These are phyloP conservation scores for Backusella macrospora DNA, from an alignment of 192 early-diverging fungal species.

Conservation along the genomic window DNA sequence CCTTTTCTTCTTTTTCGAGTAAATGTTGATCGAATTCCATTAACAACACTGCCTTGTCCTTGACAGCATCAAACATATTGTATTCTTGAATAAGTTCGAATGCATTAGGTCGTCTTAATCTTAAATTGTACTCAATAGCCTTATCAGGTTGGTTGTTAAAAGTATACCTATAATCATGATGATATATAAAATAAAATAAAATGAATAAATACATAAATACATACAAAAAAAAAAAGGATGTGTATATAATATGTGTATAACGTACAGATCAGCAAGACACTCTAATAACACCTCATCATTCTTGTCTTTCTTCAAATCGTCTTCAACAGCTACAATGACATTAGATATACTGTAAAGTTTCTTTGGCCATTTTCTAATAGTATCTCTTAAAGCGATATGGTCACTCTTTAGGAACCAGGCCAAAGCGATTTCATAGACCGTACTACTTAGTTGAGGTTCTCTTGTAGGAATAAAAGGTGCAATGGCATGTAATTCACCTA, in stretches of 20 bases:
- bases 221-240: neutral
- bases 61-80: constrained; percentile 80
- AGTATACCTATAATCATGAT: constrained; percentile 55
- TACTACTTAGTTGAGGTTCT: constrained; percentile 71
- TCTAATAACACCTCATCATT: constrained; percentile 66
- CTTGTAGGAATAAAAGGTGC: constrained; percentile 76
- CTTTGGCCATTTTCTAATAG: constrained; percentile 81
- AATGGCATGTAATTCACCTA: constrained; percentile 73
- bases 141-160: constrained; percentile 72
- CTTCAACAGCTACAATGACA: constrained; percentile 80
- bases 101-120: constrained; percentile 69
- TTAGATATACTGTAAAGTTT: constrained; percentile 73
- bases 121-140: constrained; percentile 81
- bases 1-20: constrained; percentile 39
- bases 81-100: constrained; percentile 75
- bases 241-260: neutral
- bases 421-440: constrained; percentile 89
- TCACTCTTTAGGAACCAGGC: constrained; percentile 69
- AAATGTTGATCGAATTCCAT: constrained; percentile 83
- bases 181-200: neutral
- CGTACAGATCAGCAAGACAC: constrained; percentile 76
- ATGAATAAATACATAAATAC: neutral
- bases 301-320: constrained; percentile 58
- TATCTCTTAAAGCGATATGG: constrained; percentile 51
- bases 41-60: constrained; percentile 77